phyloP scores from a whole-genome alignment of 2,329 filamentous ascomycete species.

The Arthroderma sp. region DNA sequence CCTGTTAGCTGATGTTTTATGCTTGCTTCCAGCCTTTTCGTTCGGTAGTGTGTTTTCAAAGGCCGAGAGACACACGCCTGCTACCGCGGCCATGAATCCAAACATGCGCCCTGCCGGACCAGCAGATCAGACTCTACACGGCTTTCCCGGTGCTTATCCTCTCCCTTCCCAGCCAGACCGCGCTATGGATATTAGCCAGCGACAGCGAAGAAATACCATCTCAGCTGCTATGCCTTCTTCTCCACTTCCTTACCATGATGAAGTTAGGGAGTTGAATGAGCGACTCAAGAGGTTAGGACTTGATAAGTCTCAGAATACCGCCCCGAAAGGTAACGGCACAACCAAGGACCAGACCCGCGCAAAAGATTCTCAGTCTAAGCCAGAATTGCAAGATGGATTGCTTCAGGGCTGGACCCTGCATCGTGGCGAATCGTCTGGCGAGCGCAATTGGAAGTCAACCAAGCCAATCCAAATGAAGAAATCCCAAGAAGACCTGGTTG shows the following conservation, averaged over 20 bases:
- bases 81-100: neutral
- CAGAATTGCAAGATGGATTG: conserved; percentile 10
- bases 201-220: neutral
- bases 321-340: conserved; percentile 2
- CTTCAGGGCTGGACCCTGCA: conserved; percentile 21
- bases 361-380: conserved; percentile 5
- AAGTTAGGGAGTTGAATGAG: conserved; percentile 5
- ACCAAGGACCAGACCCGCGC: neutral
- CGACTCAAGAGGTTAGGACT: conserved; percentile 7
- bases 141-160: neutral
- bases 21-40: too few relatives aligned
- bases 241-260: conserved; percentile 1
- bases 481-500: conserved; percentile 19
- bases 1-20: too few relatives aligned
- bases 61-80: neutral
- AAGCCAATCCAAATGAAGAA: conserved; percentile 20
- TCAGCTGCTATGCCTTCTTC: neutral
- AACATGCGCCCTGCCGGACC: neutral
- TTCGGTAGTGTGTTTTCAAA: too few relatives aligned
- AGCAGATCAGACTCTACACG: too few relatives aligned
- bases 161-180: neutral
- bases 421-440: conserved; percentile 19
- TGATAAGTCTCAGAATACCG: neutral
- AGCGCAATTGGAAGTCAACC: conserved; percentile 20
- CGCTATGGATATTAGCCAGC: neutral